Evolutionary conservation across 495 filamentous ascomycete species (phyloP), one percentile per base, ranked within the genome.

Genomic region (Daldinia caldariorum): DNA sequence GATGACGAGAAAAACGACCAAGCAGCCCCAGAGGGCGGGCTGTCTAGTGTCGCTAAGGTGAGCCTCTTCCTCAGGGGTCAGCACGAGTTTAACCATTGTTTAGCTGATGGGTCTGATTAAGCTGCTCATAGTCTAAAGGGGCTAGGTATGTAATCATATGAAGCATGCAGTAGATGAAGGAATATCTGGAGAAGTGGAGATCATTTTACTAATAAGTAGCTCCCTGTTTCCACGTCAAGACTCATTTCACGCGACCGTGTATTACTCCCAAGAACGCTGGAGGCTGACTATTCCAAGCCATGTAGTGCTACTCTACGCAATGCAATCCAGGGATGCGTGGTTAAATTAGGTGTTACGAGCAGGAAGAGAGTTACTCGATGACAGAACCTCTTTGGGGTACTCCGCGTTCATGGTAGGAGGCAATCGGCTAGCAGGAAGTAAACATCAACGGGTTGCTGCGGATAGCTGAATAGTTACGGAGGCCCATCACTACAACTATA

Each of bases 21-120:
- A 18, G 58, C 62, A 72, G 4, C 69, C 66, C 73, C 73, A 75
- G 20, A 75, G 60, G 0, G 58, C 66, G 10, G 69, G 69, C 31
- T 69, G 69, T 18, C 64, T 60, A 18, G 61, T 69, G 8, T 72
- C 69, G 35, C 63, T 38, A 20, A 69, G 32, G 43, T 64, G 66
- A 0, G 49, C 55, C 29, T 75, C 59, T 58, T 72, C n/a, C 45
- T 72, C 66, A 0, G 49, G 47, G 2, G 39, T 59, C 13, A 67
- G 66, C 12, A 18, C 43, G 10, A 38, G 53, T 58, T 14, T 49
- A 45, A 62, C 34, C 71, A 73, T 73, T 39, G 32, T 63, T 59
- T 26, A 26, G 50, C 18, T 47, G 4, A n/a, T 8, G 20, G 38
- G 6, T 31, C 47, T 59, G 16, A 10, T 39, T 56, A 5, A 58